Evolutionary conservation across 2,329 filamentous ascomycete species (phyloP).

Genomic region (Trichoderma atrobrunneum): DNA sequence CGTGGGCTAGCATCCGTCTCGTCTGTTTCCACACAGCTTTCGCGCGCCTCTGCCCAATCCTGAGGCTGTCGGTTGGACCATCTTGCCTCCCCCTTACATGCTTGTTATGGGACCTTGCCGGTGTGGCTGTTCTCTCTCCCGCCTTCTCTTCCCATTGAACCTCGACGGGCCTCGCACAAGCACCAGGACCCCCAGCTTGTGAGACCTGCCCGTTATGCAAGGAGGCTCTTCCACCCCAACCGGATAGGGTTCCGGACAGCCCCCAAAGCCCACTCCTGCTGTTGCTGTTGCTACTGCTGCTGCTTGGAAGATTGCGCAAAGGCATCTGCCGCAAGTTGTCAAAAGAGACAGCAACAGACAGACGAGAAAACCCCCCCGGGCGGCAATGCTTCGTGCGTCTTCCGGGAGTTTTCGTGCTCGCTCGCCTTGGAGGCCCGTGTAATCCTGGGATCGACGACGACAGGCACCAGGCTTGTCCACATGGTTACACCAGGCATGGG

Average conservation of each 20-base stretch:
- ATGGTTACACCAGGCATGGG: not conserved
- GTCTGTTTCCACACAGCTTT: not conserved
- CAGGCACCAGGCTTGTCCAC: not conserved
- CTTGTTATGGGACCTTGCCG: not conserved
- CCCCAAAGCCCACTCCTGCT: constrained; percentile 1
- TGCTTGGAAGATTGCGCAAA: not conserved
- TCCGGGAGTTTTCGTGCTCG: not conserved
- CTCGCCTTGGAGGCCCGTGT: too few species aligned
- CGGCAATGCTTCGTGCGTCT: not conserved
- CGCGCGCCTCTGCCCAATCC: not conserved
- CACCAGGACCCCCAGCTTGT: not conserved
- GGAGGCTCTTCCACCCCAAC: constrained; percentile 3
- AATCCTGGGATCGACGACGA: not conserved
- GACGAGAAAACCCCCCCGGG: not conserved
- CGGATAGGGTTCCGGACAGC: not conserved
- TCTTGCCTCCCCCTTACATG: constrained; percentile 11
- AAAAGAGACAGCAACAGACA: not conserved
- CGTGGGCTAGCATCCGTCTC: not conserved
- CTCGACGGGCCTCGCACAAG: not conserved
- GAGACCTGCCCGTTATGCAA: not conserved
- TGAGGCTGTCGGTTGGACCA: not conserved
- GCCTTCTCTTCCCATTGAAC: not conserved
- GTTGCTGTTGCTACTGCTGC: not conserved
- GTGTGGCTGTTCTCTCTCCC: not conserved
- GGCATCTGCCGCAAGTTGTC: not conserved